Conservation (phyloP, 306 rosid species). For the Corylus americana region DNA sequence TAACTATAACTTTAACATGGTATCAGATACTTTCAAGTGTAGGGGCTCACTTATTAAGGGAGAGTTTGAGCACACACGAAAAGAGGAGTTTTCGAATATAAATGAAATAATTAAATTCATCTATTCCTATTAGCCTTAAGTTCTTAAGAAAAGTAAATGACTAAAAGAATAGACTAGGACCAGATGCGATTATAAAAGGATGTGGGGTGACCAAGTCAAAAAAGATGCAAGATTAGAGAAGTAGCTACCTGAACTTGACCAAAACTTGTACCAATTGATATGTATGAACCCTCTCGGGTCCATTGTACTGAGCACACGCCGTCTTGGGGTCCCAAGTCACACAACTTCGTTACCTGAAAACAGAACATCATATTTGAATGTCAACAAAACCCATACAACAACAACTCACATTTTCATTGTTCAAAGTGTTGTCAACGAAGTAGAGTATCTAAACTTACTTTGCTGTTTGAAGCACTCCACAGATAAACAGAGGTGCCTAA, state of each 20-base stretch:
- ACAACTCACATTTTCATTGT: not conserved
- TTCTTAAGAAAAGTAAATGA: not conserved
- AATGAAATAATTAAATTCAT: too few species aligned
- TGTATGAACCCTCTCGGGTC: conserved; percentile 94
- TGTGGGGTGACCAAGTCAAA: too few species aligned
- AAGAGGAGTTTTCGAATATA: too few species aligned
- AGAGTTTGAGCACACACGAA: too few species aligned
- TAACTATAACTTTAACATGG: too few species aligned
- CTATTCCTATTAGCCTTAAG: too few species aligned
- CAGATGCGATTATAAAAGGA: not conserved
- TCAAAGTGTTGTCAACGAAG: not conserved
- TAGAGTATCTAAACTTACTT: conserved; percentile 42
- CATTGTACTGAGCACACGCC: conserved; percentile 97
- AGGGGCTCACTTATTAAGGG: too few species aligned
- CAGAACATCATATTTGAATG: not conserved
- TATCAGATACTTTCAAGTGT: too few species aligned
- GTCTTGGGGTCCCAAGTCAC: conserved; percentile 96
- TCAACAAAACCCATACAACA: not conserved
- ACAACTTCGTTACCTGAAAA: conserved; percentile 83
- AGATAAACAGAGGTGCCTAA: conserved; percentile 92
- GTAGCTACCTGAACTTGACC: conserved; percentile 94
- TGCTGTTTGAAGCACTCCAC: conserved; percentile 96
- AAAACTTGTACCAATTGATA: conserved; percentile 81
- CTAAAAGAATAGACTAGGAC: not conserved
- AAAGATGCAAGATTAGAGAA: not conserved